Evolutionary conservation across 1,284 basidiomycete genomes (phyloP).

Genomic region (Moniliophthora roreri): DNA sequence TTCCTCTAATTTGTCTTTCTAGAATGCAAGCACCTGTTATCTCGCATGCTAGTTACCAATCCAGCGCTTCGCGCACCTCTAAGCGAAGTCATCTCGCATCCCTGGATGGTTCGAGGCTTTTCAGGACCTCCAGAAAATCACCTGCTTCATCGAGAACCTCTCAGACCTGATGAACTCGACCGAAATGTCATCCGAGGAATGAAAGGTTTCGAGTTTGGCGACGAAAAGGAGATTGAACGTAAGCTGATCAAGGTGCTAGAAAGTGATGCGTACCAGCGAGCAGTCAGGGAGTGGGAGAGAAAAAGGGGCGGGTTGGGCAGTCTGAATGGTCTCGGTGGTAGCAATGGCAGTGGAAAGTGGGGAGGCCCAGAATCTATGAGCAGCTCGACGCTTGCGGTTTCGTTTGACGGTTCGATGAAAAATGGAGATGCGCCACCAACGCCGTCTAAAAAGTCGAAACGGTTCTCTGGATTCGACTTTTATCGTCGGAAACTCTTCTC

Average conservation of each 20-base stretch:
- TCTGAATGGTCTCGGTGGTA: constrained; percentile 43
- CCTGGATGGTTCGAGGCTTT: constrained; percentile 95
- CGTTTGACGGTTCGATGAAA: constrained; percentile 50
- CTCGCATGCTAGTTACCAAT: constrained; percentile 95
- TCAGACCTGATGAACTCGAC: constrained; percentile 87
- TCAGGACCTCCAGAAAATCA: constrained; percentile 80
- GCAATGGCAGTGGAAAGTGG: constrained; percentile 34
- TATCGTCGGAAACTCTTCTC: constrained; percentile 90
- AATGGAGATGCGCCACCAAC: constrained; percentile 41
- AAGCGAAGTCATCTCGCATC: constrained; percentile 85
- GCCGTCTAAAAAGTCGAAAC: constrained; percentile 57
- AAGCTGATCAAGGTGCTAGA: constrained; percentile 75
- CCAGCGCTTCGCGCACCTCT: constrained; percentile 85
- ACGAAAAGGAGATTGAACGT: constrained; percentile 81
- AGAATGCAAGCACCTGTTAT: constrained; percentile 95
- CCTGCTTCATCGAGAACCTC: constrained; percentile 85
- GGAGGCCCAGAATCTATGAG: constrained; percentile 49
- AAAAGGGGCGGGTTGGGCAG: constrained; percentile 46
- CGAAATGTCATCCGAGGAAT: constrained; percentile 85
- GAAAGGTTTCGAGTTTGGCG: constrained; percentile 97
- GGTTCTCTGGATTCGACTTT: constrained; percentile 94
- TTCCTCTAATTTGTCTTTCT: constrained; percentile 16
- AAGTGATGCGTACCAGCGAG: constrained; percentile 76
- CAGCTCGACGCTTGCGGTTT: constrained; percentile 66
- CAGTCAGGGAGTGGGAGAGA: constrained; percentile 79